phyloP scores from a whole-genome alignment of 2,329 filamentous ascomycete genomes.

The Chrysosporium keratinophilum region DNA sequence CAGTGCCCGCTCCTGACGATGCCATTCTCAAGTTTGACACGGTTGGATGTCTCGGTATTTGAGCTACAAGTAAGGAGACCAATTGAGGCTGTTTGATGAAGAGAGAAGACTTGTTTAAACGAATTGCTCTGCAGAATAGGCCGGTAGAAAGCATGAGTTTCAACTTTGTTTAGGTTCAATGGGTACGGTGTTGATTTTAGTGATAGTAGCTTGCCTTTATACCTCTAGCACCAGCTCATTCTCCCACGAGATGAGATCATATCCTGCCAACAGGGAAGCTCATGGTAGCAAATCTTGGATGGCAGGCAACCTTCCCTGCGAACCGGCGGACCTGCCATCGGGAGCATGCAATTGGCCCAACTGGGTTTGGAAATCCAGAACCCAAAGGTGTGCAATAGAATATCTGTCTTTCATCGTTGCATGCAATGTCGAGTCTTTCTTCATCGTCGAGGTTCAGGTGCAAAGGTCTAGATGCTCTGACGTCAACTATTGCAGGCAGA shows the following conservation, averaged over 20 bases:
- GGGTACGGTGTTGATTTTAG: not conserved
- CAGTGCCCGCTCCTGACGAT: conserved; percentile 12
- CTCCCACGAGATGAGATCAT: conserved; percentile 7
- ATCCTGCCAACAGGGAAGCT: conserved; percentile 6
- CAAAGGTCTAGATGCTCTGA: not conserved
- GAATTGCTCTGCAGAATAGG: not conserved
- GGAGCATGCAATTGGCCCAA: conserved; percentile 1
- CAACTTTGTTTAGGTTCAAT: not conserved
- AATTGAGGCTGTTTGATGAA: not conserved
- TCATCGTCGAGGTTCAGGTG: no score
- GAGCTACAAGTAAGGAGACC: not conserved
- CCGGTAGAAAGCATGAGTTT: not conserved
- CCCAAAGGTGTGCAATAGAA: not conserved
- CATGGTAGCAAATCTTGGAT: conserved; percentile 6
- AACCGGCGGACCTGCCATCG: not conserved
- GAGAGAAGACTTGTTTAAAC: not conserved
- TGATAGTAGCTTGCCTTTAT: not conserved
- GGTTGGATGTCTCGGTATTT: not conserved
- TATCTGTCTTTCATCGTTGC: not conserved
- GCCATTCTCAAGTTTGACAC: conserved; percentile 11
- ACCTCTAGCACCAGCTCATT: not conserved
- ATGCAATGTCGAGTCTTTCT: no score
- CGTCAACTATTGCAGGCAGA: not conserved
- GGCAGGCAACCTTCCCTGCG: not conserved
- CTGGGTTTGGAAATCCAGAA: not conserved